Evolutionary conservation across 2,329 filamentous ascomycete genomes (phyloP), one percentile per base, ranked within the genome.

Genomic region (Cladosporium sp.): DNA sequence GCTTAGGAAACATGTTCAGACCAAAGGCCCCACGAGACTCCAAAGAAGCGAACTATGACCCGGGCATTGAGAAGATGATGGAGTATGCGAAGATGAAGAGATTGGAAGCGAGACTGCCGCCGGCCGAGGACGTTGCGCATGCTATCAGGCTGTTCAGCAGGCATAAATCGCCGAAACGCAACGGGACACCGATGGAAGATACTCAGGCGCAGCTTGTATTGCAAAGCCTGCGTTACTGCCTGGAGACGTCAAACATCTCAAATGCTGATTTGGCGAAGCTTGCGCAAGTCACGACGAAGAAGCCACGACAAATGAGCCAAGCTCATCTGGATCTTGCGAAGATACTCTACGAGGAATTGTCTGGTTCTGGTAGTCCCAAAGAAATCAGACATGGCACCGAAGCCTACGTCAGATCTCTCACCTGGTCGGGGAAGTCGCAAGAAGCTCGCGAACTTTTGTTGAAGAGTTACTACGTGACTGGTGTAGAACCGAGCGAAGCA

Each of bases 41-140:
- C 52, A 89, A 87, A 75, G 82, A 87, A 26, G 82, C 88, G 60
- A 84, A 88, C 71, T 81, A 88, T 67, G 90, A 88, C 73, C 90
- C 87, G 0, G 93, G 92, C 63, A 86, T 93, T 73, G 87, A 88
- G 69, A 85, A 85, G 18, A 86, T 97, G 80, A 85, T 91, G 72
- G 85, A 91, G 66, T 85, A 92, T 76, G 82, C 86, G 62, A 86
- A 86, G 70, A 85, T 87, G 67, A 80, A 89, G 70, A 83, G 85
- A 61, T 85, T 91, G 65, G 84, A 86, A 61, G 82, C 88, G 41
- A 86, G 92, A 38, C 85, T 87, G 11, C 92, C 92, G 18, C 78
- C 86, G 0, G 80, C 83, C 3, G 76, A 83, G n/a, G 86, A 91
- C 38, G 80, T 97, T 2, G 78, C 87, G 0, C 81, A 85, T 41